phyloP scores from a whole-genome alignment of 352 stramenopile genomes.

The Pythium apleroticum region DNA sequence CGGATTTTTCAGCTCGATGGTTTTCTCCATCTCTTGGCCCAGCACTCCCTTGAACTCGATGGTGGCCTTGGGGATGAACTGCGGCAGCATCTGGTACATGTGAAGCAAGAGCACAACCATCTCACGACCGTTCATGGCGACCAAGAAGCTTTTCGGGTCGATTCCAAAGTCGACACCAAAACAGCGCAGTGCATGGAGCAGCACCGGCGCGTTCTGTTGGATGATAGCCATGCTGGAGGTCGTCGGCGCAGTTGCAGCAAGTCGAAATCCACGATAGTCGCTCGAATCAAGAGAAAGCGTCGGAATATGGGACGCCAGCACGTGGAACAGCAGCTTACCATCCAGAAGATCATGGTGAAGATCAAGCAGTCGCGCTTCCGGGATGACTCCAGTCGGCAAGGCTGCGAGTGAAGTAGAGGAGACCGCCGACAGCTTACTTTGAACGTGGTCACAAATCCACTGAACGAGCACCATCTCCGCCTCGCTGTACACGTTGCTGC shows the following conservation, averaged over 20 bases:
- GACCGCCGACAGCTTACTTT: slow-evolving; percentile 10
- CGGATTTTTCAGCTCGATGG: slow-evolving; percentile 93
- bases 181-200: slow-evolving; percentile 60
- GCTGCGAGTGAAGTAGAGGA: slow-evolving; percentile 9
- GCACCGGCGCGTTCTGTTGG: slow-evolving; percentile 49
- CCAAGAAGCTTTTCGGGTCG: slow-evolving; percentile 46
- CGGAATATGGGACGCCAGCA: slow-evolving; percentile 88
- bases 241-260: neutral
- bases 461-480: slow-evolving; percentile 90
- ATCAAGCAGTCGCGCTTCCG: slow-evolving; percentile 50
- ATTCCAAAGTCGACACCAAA: slow-evolving; percentile 87
- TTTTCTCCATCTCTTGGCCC: slow-evolving; percentile 88
- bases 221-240: slow-evolving; percentile 34
- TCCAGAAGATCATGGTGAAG: slow-evolving; percentile 65
- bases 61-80: slow-evolving; percentile 92
- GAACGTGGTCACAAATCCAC: slow-evolving; percentile 86
- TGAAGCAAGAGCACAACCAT: slow-evolving; percentile 88
- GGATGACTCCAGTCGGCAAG: neutral
- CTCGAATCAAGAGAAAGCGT: slow-evolving; percentile 61
- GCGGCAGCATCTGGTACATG: slow-evolving; percentile 88
- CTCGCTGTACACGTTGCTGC: slow-evolving; percentile 92
- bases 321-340: slow-evolving; percentile 78
- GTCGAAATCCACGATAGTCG: slow-evolving; percentile 72
- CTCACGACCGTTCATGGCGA: slow-evolving; percentile 60
- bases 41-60: slow-evolving; percentile 92